Base-by-base conservation (phyloP, 139 green algal genomes). In the Chlamydomonas asymmetrica region DNA sequence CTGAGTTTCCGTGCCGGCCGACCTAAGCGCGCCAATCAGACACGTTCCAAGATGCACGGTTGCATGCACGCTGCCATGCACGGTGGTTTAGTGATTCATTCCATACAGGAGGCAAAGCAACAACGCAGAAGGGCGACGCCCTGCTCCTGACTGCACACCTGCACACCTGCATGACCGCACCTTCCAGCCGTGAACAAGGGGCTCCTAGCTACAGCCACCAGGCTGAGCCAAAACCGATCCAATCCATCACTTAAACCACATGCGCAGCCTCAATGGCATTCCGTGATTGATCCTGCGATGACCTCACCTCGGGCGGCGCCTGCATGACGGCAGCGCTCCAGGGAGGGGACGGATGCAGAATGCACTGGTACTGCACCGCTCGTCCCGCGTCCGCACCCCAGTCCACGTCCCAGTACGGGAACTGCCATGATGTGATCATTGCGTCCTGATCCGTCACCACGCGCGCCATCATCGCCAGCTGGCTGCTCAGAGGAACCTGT, bases 351-450 rank as follows among this genome's bases (percentile, higher is more conserved):
- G 74, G 74, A 31, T 74, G 50, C 50, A 80, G 34, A 3, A 67
- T n/a, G 27, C 74, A 63, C 49, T 71, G 64, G 64, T 41, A 71
- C 64, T n/a, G n/a, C n/a, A n/a, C n/a, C n/a, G n/a, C n/a, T n/a
- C n/a, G n/a, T n/a, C n/a, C n/a, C n/a, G n/a, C 74, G 35, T 56
- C 65, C 25, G 13, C 13, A 1, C 80, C 80, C 60, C 82, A 85
- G 38, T 85, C 70, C 34, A 75, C 68, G 5, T 49, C 41, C 74
- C 74, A 85, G 63, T 85, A 85, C 10, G 74, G 74, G 41, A 85
- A 82, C 45, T 80, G 70, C 80, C 80, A 85, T 35, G 66, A 75
- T 5, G 66, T 73, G 40, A 85, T 16, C 64, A 85, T 80, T 43
- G 74, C 80, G 34, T 85, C 80, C 63, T 85, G 74, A 13, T 52